Conservation (phyloP, 179 eudicot genomes). For the Patellifolia procumbens region DNA sequence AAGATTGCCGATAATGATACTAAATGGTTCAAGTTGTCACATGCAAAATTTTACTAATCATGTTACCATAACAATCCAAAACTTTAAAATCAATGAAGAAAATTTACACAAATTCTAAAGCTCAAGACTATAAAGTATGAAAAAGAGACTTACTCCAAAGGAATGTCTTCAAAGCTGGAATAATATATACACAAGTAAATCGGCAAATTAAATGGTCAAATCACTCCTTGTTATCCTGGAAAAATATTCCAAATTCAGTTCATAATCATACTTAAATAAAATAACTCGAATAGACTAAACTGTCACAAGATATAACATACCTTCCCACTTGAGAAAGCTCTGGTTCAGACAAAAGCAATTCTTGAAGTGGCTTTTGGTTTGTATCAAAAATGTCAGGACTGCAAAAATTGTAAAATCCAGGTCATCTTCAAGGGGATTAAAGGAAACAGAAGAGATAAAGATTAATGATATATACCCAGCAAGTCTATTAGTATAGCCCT, state of each 20-base stretch:
- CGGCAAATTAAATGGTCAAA: slow-evolving; percentile 23
- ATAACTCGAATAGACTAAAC: neutral
- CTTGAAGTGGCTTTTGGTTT: slow-evolving; percentile 51
- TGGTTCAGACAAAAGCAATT: slow-evolving; percentile 77
- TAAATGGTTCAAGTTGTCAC: neutral
- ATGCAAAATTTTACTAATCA: neutral
- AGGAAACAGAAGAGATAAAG: neutral
- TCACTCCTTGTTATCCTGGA: slow-evolving; percentile 29
- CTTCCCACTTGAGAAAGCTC: slow-evolving; percentile 79
- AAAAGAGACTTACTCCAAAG: slow-evolving; percentile 5
- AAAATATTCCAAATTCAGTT: neutral
- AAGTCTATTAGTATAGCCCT: too few relatives aligned
- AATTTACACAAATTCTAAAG: neutral
- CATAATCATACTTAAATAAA: slow-evolving; percentile 3
- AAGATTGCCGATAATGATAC: too few relatives aligned
- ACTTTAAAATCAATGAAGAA: neutral
- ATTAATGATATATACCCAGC: neutral
- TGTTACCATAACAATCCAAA: neutral
- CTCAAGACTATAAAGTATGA: neutral
- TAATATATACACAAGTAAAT: neutral
- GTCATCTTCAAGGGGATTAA: slow-evolving; percentile 9
- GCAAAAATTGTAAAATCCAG: slow-evolving; percentile 11
- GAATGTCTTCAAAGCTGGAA: slow-evolving; percentile 1
- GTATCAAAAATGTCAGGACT: slow-evolving; percentile 43
- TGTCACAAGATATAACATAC: slow-evolving; percentile 32